Evolutionary conservation across 106 monocot species (phyloP).

Genomic region (Dendrobium huoshanense): DNA sequence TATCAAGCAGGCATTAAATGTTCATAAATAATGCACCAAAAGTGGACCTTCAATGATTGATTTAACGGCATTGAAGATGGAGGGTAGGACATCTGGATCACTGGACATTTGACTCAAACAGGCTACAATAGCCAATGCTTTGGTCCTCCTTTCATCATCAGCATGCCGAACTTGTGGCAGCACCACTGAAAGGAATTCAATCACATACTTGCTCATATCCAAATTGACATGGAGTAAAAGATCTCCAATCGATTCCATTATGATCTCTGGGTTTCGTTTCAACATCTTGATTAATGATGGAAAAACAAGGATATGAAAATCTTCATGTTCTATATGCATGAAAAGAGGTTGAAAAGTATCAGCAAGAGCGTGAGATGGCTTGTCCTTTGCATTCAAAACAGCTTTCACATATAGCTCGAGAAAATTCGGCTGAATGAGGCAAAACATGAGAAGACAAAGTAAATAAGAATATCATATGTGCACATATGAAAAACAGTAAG

Average conservation of each 20-base stretch:
- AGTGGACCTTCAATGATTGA: conserved; percentile 63
- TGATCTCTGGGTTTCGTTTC: conserved; percentile 94
- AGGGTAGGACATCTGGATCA: conserved; percentile 70
- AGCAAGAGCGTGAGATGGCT: conserved; percentile 41
- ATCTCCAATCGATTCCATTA: conserved; percentile 68
- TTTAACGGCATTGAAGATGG: conserved; percentile 66
- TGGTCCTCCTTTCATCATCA: conserved; percentile 72
- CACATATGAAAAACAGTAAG: background rate
- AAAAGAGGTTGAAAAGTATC: conserved; percentile 75
- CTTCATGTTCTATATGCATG: conserved; percentile 57
- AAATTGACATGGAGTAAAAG: conserved; percentile 50
- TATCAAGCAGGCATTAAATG: background rate
- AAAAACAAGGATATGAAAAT: conserved; percentile 59
- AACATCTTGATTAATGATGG: conserved; percentile 85
- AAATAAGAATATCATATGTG: conserved; percentile 1
- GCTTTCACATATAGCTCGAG: conserved; percentile 80
- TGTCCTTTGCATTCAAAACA: conserved; percentile 83
- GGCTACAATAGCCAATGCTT: conserved; percentile 64
- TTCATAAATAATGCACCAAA: conserved; percentile 2
- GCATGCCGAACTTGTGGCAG: conserved; percentile 79
- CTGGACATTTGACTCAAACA: conserved; percentile 77
- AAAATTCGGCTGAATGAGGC: conserved; percentile 54
- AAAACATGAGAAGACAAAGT: conserved; percentile 6
- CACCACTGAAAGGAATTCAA: conserved; percentile 73
- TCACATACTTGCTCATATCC: conserved; percentile 88